phyloP scores from a whole-genome alignment of 2,329 filamentous ascomycete species.

The Cercospora zeae-maydis region DNA sequence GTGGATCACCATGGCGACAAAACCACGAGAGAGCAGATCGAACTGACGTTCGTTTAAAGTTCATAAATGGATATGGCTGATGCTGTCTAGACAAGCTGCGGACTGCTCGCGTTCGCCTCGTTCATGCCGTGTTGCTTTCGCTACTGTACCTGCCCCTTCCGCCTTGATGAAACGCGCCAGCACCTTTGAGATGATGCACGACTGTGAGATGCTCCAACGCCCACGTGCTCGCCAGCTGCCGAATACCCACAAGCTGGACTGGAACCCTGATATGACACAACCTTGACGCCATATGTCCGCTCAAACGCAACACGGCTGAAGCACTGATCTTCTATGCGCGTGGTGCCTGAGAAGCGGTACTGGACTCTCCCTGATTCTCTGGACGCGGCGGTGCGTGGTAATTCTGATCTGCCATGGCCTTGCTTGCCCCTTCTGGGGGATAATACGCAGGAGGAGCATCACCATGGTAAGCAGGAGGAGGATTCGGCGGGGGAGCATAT shows the following conservation, averaged over 20 bases:
- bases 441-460: conserved; percentile 37
- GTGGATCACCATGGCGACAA: background rate
- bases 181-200: background rate
- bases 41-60: conserved; percentile 18
- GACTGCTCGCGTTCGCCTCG: background rate
- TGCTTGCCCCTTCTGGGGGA: conserved; percentile 36
- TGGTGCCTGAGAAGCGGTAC: conserved; percentile 13
- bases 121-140: background rate
- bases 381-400: conserved; percentile 17
- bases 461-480: conserved; percentile 38
- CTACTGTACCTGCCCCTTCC: conserved; percentile 2
- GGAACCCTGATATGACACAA: conserved; percentile 12
- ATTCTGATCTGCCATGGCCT: conserved; percentile 36
- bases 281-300: conserved; percentile 11
- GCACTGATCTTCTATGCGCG: conserved; percentile 11
- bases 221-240: background rate
- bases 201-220: background rate
- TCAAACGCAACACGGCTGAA: conserved; percentile 1
- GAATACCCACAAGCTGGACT: background rate
- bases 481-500: conserved; percentile 29
- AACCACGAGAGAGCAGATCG: conserved; percentile 3
- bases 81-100: background rate
- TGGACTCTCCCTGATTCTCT: conserved; percentile 21
- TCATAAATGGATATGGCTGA: conserved; percentile 9
- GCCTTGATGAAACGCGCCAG: background rate